These are phyloP conservation scores for Sextonia rubra DNA, from an alignment of 164 flowering plant genomes.

Conservation along the genomic window DNA sequence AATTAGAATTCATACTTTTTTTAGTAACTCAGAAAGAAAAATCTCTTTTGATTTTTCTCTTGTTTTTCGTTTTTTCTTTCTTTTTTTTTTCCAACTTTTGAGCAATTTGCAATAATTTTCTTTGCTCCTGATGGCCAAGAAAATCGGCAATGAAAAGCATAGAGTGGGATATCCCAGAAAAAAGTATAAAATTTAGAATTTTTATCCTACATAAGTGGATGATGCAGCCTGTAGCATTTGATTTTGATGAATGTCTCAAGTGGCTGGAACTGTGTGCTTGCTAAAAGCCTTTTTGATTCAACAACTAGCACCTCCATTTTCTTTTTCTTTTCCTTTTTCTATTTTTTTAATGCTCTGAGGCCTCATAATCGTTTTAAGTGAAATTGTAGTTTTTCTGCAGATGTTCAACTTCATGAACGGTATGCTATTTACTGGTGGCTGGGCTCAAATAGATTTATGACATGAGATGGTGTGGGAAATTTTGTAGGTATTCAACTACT, in stretches of 20 bases:
- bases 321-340: neutral
- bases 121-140: too few relatives aligned
- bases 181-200: too few relatives aligned
- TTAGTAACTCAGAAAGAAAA: too few relatives aligned
- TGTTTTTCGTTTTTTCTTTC: too few relatives aligned
- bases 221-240: neutral
- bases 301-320: neutral
- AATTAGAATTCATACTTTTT: too few relatives aligned
- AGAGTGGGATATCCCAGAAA: too few relatives aligned
- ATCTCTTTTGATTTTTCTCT: too few relatives aligned
- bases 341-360: neutral
- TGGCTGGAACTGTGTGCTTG: neutral
- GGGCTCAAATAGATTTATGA: conserved; percentile 79
- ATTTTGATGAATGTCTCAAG: neutral
- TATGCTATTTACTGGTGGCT: conserved; percentile 91
- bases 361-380: neutral
- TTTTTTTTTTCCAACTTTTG: too few relatives aligned
- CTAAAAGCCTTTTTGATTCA: neutral
- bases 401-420: conserved; percentile 89
- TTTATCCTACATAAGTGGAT: too few relatives aligned
- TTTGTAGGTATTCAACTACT: conserved; percentile 46
- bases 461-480: conserved; percentile 48
- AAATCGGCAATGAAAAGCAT: too few relatives aligned
- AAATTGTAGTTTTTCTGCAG: conserved; percentile 40
- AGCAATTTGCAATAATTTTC: too few relatives aligned